phyloP scores from a whole-genome alignment of 352 stramenopile genomes.

The Hyaloperonospora arabidopsidis region DNA sequence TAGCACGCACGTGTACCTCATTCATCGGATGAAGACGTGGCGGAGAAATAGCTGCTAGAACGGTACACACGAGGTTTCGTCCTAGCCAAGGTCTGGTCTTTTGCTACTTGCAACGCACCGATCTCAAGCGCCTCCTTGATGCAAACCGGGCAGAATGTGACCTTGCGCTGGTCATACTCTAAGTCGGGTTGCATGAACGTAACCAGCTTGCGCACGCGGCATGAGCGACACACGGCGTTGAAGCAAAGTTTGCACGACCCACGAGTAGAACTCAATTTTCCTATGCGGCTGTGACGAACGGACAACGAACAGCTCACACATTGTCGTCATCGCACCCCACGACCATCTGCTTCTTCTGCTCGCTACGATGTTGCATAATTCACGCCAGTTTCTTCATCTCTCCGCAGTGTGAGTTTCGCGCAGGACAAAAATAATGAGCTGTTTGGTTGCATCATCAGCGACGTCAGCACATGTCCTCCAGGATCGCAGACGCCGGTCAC shows the following conservation, averaged over 20 bases:
- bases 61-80: conserved; percentile 5
- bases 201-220: conserved; percentile 31
- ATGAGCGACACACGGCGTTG: conserved; percentile 32
- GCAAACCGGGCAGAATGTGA: conserved; percentile 39
- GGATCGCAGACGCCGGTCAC: conserved; percentile 24
- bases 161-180: conserved; percentile 33
- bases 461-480: conserved; percentile 17
- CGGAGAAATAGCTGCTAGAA: conserved; percentile 18
- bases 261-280: conserved; percentile 26
- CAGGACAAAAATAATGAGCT: conserved; percentile 21
- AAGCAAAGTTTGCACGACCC: conserved; percentile 37
- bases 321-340: conserved; percentile 19
- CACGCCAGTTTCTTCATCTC: conserved; percentile 36
- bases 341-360: conserved; percentile 22
- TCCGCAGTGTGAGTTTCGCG: conserved; percentile 27
- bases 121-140: conserved; percentile 28
- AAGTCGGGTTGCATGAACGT: conserved; percentile 32
- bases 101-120: conserved; percentile 24
- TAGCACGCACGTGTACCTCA: too few relatives aligned
- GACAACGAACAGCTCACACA: conserved; percentile 26
- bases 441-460: conserved; percentile 17
- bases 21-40: conserved; percentile 23
- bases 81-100: conserved; percentile 14
- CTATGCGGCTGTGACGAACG: conserved; percentile 14
- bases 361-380: conserved; percentile 28